Conservation (phyloP, 148 eudicot genomes). For the Suaeda aralocaspica region DNA sequence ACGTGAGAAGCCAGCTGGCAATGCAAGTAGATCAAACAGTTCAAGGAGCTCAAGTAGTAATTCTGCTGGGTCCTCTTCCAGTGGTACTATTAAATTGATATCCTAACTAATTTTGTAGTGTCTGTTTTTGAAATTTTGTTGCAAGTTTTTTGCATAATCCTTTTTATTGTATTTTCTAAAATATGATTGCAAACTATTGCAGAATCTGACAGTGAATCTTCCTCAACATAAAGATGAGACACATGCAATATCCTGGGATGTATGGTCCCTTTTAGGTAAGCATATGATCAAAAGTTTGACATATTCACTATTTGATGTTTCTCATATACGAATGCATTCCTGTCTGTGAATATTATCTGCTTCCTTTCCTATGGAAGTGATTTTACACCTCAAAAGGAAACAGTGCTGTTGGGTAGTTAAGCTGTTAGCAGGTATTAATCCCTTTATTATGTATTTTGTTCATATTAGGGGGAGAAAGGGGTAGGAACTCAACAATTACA, state of each 20-base stretch:
- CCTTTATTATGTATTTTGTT: too few relatives aligned
- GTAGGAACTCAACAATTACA: too few relatives aligned
- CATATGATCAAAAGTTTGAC: neutral
- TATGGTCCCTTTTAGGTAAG: slow-evolving; percentile 22
- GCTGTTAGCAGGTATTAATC: too few relatives aligned
- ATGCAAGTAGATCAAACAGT: slow-evolving; percentile 45
- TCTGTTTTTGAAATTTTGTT: neutral
- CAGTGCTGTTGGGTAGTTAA: too few relatives aligned
- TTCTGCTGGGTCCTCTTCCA: slow-evolving; percentile 77
- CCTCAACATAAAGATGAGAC: slow-evolving; percentile 46
- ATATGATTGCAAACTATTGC: slow-evolving; percentile 20
- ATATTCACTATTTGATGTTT: neutral
- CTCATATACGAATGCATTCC: neutral
- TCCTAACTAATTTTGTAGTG: too few relatives aligned
- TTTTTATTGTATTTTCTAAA: neutral
- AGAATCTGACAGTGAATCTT: slow-evolving; percentile 71
- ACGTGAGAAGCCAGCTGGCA: slow-evolving; percentile 39
- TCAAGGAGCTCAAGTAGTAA: slow-evolving; percentile 63
- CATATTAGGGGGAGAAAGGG: too few relatives aligned
- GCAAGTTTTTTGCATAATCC: neutral
- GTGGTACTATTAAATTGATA: slow-evolving; percentile 10
- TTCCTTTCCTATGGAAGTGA: neutral
- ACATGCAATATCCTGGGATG: slow-evolving; percentile 26
- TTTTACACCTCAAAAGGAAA: neutral
- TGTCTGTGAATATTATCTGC: neutral